Base-by-base conservation (phyloP, 805 yeast species). In the Cyberlindnera subsufficiens region DNA sequence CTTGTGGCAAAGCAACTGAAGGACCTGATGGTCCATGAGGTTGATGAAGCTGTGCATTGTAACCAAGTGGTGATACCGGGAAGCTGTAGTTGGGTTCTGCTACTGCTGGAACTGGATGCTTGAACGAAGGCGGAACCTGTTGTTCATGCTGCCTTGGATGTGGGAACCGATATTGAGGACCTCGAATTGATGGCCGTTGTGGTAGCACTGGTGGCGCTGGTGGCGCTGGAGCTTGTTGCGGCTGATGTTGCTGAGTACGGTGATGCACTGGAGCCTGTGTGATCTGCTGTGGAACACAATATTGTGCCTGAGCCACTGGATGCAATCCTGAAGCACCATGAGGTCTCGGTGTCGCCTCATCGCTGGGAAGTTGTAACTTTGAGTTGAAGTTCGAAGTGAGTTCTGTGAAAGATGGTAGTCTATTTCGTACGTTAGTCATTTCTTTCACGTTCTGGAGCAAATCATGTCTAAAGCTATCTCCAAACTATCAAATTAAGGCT, bases 321-420 rank as follows among this genome's bases (percentile, higher is more conserved):
- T 22, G 27, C 11, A 22, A 22, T 11, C 8, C 13, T 9, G 27
- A 22, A 11, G 11, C 27, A 9, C 27, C 11, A 22, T 22, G 27
- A 9, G 27, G 27, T 22, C 27, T 22, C 27, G 27, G 27, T 8
- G 11, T 22, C 27, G 27, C 27, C 11, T 30, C 32, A 5, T 30
- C 32, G n/a, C 20, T 14, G 19, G 40, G 40, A 4, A 32, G 22
- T 32, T 32, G 30, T 10, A 39, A 37, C 32, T 19, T 22, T 3
- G 42, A 14, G 32, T 37, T 20, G 35, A 44, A 56, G 42, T 42
- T 46, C 3, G 52, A 42, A 2, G 61, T 55, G 6, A 57, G 41
- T 25, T 50, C 54, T 31, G 38, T 50, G 34, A 57, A 57, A 5
- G 61, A 55, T 9, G 61, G 61, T 0, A 57, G 52, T 29, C 60